Conservation (phyloP, 2,329 filamentous ascomycete species). For the Hypoxylon sp. region DNA sequence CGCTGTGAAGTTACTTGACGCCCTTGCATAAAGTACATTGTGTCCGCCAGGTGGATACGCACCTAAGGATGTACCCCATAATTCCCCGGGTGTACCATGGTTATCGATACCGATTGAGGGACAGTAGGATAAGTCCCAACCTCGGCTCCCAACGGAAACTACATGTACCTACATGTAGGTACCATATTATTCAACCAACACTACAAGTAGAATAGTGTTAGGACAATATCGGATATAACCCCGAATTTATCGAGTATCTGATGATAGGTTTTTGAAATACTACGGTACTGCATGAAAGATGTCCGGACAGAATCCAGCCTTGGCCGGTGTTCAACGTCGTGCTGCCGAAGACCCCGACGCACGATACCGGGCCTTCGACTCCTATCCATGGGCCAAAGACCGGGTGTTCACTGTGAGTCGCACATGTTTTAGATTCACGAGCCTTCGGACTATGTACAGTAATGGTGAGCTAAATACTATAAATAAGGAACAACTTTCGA, state of each 20-base stretch:
- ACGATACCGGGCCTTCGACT: slow-evolving; percentile 51
- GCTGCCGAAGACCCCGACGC: slow-evolving; percentile 50
- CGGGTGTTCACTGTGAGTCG: slow-evolving; percentile 51
- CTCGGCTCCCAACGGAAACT: slow-evolving; percentile 22
- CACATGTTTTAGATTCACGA: not conserved
- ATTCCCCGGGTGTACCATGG: not conserved
- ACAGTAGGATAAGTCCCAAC: slow-evolving; percentile 4
- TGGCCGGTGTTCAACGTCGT: slow-evolving; percentile 48
- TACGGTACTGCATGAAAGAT: slow-evolving; percentile 27
- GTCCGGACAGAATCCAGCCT: slow-evolving; percentile 37
- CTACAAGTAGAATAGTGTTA: not conserved
- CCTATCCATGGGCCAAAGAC: slow-evolving; percentile 53
- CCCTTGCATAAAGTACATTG: not conserved
- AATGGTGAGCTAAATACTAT: slow-evolving; percentile 20
- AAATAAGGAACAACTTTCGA: slow-evolving; percentile 46
- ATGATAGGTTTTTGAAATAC: not conserved
- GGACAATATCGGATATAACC: not conserved
- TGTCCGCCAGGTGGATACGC: too few species aligned
- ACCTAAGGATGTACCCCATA: slow-evolving; percentile 1
- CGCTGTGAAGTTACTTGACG: not conserved
- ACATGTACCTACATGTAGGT: not conserved
- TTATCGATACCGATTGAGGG: slow-evolving; percentile 26
- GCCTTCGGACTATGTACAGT: slow-evolving; percentile 13
- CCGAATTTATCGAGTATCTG: not conserved
- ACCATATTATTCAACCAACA: not conserved